These are phyloP conservation scores for Rhynchosporium graminicola DNA, from an alignment of 2,329 filamentous ascomycete species.

Conservation along the genomic window DNA sequence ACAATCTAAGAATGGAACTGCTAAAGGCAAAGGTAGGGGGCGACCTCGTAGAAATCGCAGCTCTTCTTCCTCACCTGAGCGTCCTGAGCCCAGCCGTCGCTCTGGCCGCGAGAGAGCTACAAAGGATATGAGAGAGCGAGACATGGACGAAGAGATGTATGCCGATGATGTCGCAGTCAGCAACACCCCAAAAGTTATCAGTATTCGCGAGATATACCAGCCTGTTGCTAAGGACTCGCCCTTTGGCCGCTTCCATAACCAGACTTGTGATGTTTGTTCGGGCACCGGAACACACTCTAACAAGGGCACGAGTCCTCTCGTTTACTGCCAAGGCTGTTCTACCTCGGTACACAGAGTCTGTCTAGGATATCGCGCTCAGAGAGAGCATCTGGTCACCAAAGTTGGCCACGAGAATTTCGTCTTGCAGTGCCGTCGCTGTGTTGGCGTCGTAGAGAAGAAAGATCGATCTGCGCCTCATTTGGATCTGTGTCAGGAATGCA, in stretches of 20 bases:
- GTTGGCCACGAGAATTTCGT: constrained; percentile 75
- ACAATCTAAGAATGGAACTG: constrained; percentile 7
- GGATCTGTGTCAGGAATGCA: constrained; percentile 72
- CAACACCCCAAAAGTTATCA: constrained; percentile 55
- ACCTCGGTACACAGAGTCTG: constrained; percentile 81
- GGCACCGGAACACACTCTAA: constrained; percentile 52
- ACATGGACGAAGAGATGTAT: constrained; percentile 54
- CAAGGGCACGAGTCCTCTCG: constrained; percentile 62
- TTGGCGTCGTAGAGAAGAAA: constrained; percentile 67
- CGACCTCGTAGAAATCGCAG: constrained; percentile 20
- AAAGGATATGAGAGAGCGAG: constrained; percentile 48
- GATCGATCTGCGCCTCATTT: constrained; percentile 70
- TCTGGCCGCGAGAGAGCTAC: constrained; percentile 40
- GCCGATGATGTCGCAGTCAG: constrained; percentile 49
- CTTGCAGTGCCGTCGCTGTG: constrained; percentile 84
- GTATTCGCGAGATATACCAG: constrained; percentile 74
- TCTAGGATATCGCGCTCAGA: constrained; percentile 68
- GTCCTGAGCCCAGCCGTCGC: constrained; percentile 36
- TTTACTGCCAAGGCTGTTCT: constrained; percentile 91
- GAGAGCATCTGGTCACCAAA: constrained; percentile 92
- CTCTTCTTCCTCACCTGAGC: constrained; percentile 28
- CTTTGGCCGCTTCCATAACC: constrained; percentile 71
- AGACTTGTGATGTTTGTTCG: constrained; percentile 71
- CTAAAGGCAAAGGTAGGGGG: constrained; percentile 19
- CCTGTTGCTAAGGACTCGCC: constrained; percentile 58